phyloP scores from a whole-genome alignment of 2,329 filamentous ascomycete species.

The Harringtonia lauricola region DNA sequence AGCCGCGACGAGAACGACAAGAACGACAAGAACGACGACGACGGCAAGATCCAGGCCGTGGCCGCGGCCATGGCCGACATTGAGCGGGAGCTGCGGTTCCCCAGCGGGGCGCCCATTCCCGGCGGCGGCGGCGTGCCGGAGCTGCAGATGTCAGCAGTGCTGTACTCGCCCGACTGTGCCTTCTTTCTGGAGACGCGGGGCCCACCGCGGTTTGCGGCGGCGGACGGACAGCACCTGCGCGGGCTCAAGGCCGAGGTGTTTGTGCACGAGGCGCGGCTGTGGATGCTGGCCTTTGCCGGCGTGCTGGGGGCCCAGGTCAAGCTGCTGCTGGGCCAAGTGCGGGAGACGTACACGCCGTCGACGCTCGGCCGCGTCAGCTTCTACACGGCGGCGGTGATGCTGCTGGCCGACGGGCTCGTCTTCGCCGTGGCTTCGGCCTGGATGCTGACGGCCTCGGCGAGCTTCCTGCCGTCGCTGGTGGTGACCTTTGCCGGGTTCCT shows the following conservation, averaged over 20 bases:
- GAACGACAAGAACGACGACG: not conserved
- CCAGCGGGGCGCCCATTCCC: slow-evolving; percentile 46
- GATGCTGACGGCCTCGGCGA: slow-evolving; percentile 43
- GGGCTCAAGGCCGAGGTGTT: slow-evolving; percentile 53
- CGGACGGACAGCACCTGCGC: slow-evolving; percentile 42
- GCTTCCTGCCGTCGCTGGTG: slow-evolving; percentile 44
- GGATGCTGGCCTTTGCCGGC: slow-evolving; percentile 43
- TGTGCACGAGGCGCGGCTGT: slow-evolving; percentile 44
- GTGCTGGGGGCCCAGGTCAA: slow-evolving; percentile 51
- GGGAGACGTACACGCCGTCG: slow-evolving; percentile 55
- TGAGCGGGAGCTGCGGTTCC: slow-evolving; percentile 51
- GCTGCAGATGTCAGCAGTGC: slow-evolving; percentile 49
- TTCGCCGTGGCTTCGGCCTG: slow-evolving; percentile 45
- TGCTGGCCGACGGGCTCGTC: slow-evolving; percentile 49
- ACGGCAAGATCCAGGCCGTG: slow-evolving; percentile 8
- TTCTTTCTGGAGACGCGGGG: slow-evolving; percentile 57
- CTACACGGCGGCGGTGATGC: slow-evolving; percentile 49
- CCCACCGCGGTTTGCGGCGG: slow-evolving; percentile 40
- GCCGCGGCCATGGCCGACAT: slow-evolving; percentile 28
- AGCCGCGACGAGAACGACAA: slow-evolving; percentile 14
- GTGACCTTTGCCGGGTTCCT: slow-evolving; percentile 42
- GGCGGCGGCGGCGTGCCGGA: slow-evolving; percentile 29
- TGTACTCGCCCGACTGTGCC: slow-evolving; percentile 58
- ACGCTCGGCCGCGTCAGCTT: slow-evolving; percentile 57
- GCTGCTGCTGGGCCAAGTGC: slow-evolving; percentile 53